phyloP scores from a whole-genome alignment of 805 yeast species.

The Barnettozyma siamensis region DNA sequence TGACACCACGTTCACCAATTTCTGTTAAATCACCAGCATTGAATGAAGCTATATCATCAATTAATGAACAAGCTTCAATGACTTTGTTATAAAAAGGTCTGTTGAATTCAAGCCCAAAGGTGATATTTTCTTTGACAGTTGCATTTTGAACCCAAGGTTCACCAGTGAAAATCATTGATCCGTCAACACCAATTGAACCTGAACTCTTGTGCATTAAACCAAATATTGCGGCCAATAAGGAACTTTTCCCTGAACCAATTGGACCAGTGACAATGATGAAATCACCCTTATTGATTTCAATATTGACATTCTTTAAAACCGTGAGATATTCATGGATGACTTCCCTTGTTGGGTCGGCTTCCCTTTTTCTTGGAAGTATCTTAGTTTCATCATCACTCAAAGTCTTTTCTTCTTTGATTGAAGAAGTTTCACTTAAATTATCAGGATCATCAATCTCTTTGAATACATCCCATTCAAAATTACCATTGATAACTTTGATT shows the following conservation, averaged over 20 bases:
- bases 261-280: constrained; percentile 72
- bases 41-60: constrained; percentile 53
- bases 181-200: constrained; percentile 44
- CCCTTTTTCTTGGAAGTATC: background rate
- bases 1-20: constrained; percentile 80
- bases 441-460: constrained; percentile 3
- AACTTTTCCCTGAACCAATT: constrained; percentile 77
- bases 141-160: constrained; percentile 80
- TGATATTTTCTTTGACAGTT: constrained; percentile 66
- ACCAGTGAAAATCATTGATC: constrained; percentile 48
- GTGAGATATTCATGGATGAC: constrained; percentile 7
- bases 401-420: background rate
- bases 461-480: constrained; percentile 59
- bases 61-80: constrained; percentile 57
- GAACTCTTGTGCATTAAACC: constrained; percentile 59
- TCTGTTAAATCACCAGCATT: constrained; percentile 74
- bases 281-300: constrained; percentile 56
- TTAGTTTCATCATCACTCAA: background rate
- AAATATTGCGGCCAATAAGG: constrained; percentile 60
- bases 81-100: constrained; percentile 46
- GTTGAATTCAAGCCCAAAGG: constrained; percentile 56
- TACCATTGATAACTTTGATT: constrained; percentile 42
- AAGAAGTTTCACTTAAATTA: background rate
- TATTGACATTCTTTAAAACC: constrained; percentile 38
- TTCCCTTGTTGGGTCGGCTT: constrained; percentile 4